Conservation (phyloP, 108 stramenopile species). For the Ochromonas danica region DNA sequence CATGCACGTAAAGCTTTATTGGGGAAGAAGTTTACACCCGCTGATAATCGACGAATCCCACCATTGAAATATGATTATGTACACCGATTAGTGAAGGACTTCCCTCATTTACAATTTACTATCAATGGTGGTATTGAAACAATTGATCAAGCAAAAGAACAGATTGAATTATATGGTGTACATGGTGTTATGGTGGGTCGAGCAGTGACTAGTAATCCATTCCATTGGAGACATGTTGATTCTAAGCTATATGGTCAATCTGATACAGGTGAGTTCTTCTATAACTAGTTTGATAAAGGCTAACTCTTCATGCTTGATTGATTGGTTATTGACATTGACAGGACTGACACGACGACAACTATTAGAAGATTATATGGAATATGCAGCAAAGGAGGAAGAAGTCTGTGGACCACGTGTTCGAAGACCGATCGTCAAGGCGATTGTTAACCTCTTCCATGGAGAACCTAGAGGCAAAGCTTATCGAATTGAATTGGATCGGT, state of each 20-base stretch:
- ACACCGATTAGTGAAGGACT: not conserved
- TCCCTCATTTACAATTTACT: slow-evolving; percentile 4
- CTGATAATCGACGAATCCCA: slow-evolving; percentile 55
- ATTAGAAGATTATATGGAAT: not conserved
- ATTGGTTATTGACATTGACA: too few relatives aligned
- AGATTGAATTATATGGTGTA: not conserved
- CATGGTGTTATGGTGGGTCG: slow-evolving; percentile 28
- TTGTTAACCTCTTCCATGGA: not conserved
- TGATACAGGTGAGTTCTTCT: too few relatives aligned
- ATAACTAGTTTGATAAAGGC: too few relatives aligned
- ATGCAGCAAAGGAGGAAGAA: too few relatives aligned
- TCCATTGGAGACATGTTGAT: not conserved
- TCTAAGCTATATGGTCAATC: not conserved
- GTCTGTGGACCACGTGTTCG: too few relatives aligned
- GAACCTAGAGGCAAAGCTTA: not conserved
- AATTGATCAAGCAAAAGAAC: not conserved
- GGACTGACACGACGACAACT: not conserved
- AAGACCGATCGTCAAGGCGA: too few relatives aligned
- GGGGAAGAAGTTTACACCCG: slow-evolving; percentile 77
- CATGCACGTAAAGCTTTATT: slow-evolving; percentile 92
- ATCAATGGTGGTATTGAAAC: not conserved
- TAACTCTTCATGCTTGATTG: too few relatives aligned
- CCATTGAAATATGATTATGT: not conserved
- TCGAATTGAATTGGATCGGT: too few relatives aligned
- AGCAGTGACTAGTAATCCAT: not conserved